Evolutionary conservation across 805 yeast genomes (phyloP), one percentile per base, ranked within the genome.

Genomic region (Sugiyamaella marilandica): DNA sequence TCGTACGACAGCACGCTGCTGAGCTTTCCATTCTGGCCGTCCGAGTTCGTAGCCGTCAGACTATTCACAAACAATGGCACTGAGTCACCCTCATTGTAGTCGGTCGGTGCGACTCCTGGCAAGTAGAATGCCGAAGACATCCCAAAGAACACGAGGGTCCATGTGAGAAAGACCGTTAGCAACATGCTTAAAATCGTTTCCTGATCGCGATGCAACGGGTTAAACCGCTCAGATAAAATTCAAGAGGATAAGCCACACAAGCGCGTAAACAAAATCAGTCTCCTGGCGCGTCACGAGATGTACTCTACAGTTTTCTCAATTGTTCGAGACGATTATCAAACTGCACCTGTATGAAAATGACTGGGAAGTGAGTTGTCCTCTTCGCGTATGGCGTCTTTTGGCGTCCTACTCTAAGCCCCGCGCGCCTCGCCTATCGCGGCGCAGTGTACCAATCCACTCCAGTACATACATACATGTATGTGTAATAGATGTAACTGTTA

Each of bases 61-160:
- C 90, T 95, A 66, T 94, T 94, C 32, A 94, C 99, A 47, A 85
- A 73, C 51, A 94, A 72, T 13, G 92, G 88, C 47, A 94, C 83
- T 2, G 64, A 60, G 50, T 91, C 95, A 48, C 84, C 89, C 55
- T 79, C 75, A 45, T 77, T 74, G 65, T 92, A 94, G 48, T 92
- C 85, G 1, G 95, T 87, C 16, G 99, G 98, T 0, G 98, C 96
- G 21, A 90, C 94, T 8, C 98, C 98, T 0, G 98, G 98, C 52
- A 94, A 74, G 66, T 94, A 92, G 71, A 94, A 92, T 1, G 84
- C 95, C 37, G 47, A 45, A 13, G 47, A 19, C 47, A 45, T 10
- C 10, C 36, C 16, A 21, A 4, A 10, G 37, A 31, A 32, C 21
- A 32, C 26, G 24, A 24, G 32, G 41, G 34, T 19, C 52, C 45